phyloP scores from a whole-genome alignment of 192 early-diverging fungal species.

The Gamsiella multidivaricata region DNA sequence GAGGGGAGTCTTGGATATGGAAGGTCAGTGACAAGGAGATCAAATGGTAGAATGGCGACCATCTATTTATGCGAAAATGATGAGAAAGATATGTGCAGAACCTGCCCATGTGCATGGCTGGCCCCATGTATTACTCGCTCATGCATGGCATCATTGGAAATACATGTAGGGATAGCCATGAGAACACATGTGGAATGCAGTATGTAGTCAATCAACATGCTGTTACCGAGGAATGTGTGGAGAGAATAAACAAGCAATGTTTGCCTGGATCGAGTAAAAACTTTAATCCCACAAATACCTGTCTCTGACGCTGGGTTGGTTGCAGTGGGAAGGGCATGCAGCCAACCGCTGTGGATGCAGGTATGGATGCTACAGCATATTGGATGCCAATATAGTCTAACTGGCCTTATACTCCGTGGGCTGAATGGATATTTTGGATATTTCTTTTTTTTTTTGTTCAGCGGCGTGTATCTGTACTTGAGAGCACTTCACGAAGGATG shows the following conservation, averaged over 20 bases:
- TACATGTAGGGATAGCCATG: background rate
- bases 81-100: background rate
- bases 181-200: background rate
- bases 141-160: background rate
- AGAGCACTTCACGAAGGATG: too few relatives aligned
- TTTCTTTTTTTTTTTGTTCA: too few relatives aligned
- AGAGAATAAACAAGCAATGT: constrained; percentile 12
- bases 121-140: background rate
- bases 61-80: constrained; percentile 16
- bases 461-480: too few relatives aligned
- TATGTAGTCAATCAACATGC: background rate
- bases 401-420: too few relatives aligned
- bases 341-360: constrained; percentile 7
- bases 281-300: background rate
- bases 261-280: too few relatives aligned
- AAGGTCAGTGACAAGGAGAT: constrained; percentile 42
- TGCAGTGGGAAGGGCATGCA: background rate
- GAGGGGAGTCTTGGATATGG: constrained; percentile 1
- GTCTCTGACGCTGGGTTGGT: background rate
- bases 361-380: background rate
- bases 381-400: background rate
- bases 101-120: background rate
- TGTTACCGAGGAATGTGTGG: constrained; percentile 35
- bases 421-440: too few relatives aligned
- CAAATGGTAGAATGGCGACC: background rate